Percentiles rank a stretch among this genome's conserved stretches.
Evolutionary conservation across 176 grass and related monocot species (phyloP).

Genomic region (Aegilops tauschii): DNA sequence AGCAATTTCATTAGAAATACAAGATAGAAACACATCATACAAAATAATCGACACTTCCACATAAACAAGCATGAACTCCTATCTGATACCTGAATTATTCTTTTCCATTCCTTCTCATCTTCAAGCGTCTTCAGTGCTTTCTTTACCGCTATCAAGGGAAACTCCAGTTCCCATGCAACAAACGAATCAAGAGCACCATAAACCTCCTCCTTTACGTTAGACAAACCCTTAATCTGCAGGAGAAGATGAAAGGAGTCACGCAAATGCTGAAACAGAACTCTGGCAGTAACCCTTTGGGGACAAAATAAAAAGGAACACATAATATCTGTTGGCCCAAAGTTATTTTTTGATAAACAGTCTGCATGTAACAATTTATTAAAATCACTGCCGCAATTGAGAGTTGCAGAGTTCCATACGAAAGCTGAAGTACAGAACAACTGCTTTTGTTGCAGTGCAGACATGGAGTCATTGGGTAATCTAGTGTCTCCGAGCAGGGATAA

Average conservation of each 20-base stretch:
- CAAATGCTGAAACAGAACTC: not conserved
- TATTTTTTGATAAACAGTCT: not conserved
- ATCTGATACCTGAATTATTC: slow-evolving; percentile 81
- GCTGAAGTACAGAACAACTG: not conserved
- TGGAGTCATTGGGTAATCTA: not conserved
- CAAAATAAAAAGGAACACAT: not conserved
- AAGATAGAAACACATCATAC: not conserved
- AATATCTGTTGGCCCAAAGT: not conserved
- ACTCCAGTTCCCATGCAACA: slow-evolving; percentile 97
- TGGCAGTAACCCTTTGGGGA: not conserved
- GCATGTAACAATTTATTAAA: not conserved
- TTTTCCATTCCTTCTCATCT: slow-evolving; percentile 91
- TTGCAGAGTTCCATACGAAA: not conserved
- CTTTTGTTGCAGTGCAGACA: not conserved
- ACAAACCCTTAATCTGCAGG: slow-evolving; percentile 77
- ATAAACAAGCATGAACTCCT: not conserved
- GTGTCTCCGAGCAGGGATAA: not conserved
- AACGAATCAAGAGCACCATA: slow-evolving; percentile 97
- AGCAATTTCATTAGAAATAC: not conserved
- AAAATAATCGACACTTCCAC: not conserved
- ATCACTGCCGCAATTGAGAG: not conserved
- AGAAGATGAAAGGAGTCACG: not conserved
- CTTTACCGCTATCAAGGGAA: slow-evolving; percentile 95
- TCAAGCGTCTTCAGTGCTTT: slow-evolving; percentile 89
- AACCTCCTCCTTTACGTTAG: slow-evolving; percentile 96